Evolutionary conservation across 129 eudicot genomes (phyloP).

Genomic region (Scalesia atractyloides): DNA sequence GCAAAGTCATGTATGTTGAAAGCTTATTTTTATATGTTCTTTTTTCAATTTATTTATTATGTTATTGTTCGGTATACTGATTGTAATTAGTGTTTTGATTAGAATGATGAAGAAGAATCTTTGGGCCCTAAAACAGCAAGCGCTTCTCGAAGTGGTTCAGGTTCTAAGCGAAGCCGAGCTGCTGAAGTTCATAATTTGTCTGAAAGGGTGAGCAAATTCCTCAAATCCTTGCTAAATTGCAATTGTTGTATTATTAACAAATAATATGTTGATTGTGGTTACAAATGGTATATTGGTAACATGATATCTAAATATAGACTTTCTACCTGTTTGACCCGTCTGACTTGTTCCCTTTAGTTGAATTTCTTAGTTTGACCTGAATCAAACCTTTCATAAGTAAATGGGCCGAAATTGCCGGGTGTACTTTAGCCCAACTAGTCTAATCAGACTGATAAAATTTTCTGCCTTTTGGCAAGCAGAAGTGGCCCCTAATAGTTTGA

Average conservation of each 20-base stretch:
- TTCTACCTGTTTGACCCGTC: neutral
- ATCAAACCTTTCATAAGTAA: neutral
- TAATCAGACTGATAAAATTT: neutral
- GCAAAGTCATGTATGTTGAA: conserved; percentile 73
- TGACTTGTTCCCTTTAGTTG: neutral
- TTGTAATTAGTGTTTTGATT: conserved; percentile 24
- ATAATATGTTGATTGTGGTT: neutral
- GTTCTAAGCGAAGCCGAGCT: conserved; percentile 97
- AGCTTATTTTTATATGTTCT: neutral
- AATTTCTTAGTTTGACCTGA: neutral
- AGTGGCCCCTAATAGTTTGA: neutral
- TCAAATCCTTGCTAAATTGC: conserved; percentile 10
- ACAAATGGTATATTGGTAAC: neutral
- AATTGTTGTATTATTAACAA: neutral
- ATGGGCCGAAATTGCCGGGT: neutral
- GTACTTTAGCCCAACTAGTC: neutral
- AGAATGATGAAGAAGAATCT: conserved; percentile 88
- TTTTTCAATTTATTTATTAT: neutral
- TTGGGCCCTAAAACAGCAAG: conserved; percentile 52
- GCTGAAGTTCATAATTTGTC: conserved; percentile 99
- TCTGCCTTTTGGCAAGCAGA: neutral
- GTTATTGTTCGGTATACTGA: neutral
- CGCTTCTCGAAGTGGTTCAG: conserved; percentile 59
- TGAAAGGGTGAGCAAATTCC: conserved; percentile 73
- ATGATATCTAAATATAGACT: neutral